Conservation (phyloP, 768 basidiomycete species). For the Kwoniella sp. region DNA sequence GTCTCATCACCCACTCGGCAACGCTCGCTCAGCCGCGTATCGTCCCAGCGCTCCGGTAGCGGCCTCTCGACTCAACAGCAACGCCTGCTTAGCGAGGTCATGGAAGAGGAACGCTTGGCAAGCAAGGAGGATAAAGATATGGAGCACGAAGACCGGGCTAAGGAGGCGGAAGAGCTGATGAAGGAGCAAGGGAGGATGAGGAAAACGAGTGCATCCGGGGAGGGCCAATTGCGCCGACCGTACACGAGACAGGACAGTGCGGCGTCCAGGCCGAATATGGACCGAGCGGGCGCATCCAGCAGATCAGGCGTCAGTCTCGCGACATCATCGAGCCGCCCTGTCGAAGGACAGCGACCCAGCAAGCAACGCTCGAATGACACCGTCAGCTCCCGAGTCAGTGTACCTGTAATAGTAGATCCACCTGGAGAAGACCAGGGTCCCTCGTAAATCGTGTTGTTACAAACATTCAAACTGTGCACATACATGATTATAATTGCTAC, state of each 20-base stretch:
- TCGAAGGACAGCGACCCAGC: too few species aligned
- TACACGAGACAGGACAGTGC: slow-evolving; percentile 3
- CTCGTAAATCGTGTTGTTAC: background rate
- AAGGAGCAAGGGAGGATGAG: slow-evolving; percentile 16
- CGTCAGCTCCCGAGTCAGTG: too few species aligned
- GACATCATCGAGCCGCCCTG: too few species aligned
- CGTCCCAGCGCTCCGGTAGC: slow-evolving; percentile 5
- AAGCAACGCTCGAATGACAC: too few species aligned
- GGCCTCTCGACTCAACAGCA: slow-evolving; percentile 18
- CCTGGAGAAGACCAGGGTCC: too few species aligned
- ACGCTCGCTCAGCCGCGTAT: slow-evolving; percentile 8
- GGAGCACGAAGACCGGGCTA: slow-evolving; percentile 12
- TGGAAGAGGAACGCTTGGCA: slow-evolving; percentile 22
- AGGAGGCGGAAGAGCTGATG: slow-evolving; percentile 18
- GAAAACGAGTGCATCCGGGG: slow-evolving; percentile 10
- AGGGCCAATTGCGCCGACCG: background rate
- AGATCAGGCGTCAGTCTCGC: too few species aligned
- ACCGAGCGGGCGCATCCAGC: slow-evolving; percentile 1
- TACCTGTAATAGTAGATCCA: too few species aligned
- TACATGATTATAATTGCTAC: background rate
- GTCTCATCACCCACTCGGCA: background rate
- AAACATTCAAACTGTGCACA: background rate
- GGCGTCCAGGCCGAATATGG: slow-evolving; percentile 2
- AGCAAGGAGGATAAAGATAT: slow-evolving; percentile 4
- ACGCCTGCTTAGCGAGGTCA: slow-evolving; percentile 20